Evolutionary conservation across 306 rosid species (phyloP).

Genomic region (Lathyrus tuberosus): DNA sequence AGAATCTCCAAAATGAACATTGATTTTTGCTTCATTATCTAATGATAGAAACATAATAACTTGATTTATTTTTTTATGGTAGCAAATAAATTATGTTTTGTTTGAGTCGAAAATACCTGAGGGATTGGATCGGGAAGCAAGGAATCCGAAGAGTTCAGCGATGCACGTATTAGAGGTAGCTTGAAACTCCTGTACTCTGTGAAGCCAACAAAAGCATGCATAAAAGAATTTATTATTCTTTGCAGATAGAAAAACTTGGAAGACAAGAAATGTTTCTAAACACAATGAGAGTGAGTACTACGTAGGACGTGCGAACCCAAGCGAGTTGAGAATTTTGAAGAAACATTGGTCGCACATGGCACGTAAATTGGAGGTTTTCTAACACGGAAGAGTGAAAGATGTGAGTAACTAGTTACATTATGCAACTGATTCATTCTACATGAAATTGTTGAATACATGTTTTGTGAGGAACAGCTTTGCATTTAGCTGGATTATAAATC

Average conservation of each 20-base stretch:
- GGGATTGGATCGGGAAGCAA: slow-evolving; percentile 44
- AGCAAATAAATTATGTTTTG: background rate
- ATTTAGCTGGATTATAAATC: slow-evolving; percentile 1
- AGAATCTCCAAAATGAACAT: slow-evolving; percentile 53
- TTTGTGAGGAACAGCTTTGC: background rate
- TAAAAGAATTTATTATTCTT: background rate
- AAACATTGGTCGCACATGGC: background rate
- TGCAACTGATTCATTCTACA: slow-evolving; percentile 18
- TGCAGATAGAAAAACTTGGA: background rate
- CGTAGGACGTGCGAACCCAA: background rate
- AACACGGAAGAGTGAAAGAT: slow-evolving; percentile 13
- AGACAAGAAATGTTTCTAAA: background rate
- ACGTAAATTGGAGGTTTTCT: slow-evolving; percentile 19
- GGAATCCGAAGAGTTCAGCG: slow-evolving; percentile 41
- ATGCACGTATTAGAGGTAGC: slow-evolving; percentile 43
- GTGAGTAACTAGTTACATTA: slow-evolving; percentile 10
- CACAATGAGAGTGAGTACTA: background rate
- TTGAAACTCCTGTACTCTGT: slow-evolving; percentile 41
- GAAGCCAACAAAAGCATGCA: slow-evolving; percentile 4
- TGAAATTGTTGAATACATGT: slow-evolving; percentile 30
- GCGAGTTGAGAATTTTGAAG: slow-evolving; percentile 37
- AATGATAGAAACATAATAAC: slow-evolving; percentile 37
- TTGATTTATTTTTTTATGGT: background rate
- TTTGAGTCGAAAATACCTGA: slow-evolving; percentile 44
- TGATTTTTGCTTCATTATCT: slow-evolving; percentile 50